Evolutionary conservation across 805 yeast genomes (phyloP).

Genomic region (Brettanomyces naardenensis): DNA sequence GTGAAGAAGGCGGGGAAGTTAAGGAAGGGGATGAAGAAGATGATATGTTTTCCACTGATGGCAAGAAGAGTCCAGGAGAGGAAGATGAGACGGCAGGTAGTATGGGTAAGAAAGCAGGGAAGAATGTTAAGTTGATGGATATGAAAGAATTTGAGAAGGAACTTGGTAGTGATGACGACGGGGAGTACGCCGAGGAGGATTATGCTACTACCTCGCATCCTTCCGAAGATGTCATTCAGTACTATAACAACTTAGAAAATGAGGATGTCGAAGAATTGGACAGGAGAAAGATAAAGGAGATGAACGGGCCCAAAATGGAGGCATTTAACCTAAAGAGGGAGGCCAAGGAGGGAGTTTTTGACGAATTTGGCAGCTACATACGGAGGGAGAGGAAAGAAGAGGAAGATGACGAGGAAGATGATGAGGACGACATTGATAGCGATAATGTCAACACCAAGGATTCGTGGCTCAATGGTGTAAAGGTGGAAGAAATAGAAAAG

Average conservation of each 20-base stretch:
- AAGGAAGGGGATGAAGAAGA: slow-evolving; percentile 16
- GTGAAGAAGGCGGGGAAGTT: slow-evolving; percentile 5
- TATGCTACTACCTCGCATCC: too few species aligned
- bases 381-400: slow-evolving; percentile 25
- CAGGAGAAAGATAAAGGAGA: slow-evolving; percentile 27
- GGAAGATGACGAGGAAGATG: slow-evolving; percentile 19
- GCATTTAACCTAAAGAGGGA: slow-evolving; percentile 56
- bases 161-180: slow-evolving; percentile 16
- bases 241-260: slow-evolving; percentile 9
- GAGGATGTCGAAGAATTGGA: slow-evolving; percentile 34
- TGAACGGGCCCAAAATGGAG: slow-evolving; percentile 40
- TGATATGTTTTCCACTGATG: too few species aligned
- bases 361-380: slow-evolving; percentile 51
- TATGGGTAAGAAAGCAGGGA: too few species aligned
- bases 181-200: slow-evolving; percentile 7
- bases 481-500: slow-evolving; percentile 16
- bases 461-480: slow-evolving; percentile 18
- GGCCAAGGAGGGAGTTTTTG: slow-evolving; percentile 50
- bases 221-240: too few species aligned
- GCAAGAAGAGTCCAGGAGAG: too few species aligned
- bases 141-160: slow-evolving; percentile 38
- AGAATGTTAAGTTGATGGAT: slow-evolving; percentile 14
- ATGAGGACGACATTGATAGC: too few species aligned
- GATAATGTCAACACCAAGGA: too few species aligned
- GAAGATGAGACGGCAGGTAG: too few species aligned